A percentile compares a stretch with the other conserved stretches of the same genome.
phyloP scores from a whole-genome alignment of 2,329 filamentous ascomycete genomes.

The Fusarium miscanthi region DNA sequence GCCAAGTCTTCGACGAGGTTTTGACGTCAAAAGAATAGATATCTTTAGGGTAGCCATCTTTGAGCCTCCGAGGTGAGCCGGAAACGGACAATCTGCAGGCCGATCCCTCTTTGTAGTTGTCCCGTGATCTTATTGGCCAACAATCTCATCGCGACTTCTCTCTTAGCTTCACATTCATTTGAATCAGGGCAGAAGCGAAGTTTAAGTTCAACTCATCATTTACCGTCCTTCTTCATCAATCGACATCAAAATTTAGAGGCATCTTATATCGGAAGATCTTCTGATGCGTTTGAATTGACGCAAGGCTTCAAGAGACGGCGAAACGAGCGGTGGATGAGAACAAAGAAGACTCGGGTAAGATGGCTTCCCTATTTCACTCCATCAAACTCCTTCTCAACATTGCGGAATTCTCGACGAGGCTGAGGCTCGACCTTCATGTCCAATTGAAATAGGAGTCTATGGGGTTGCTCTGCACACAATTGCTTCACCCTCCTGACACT shows the following conservation, averaged over 20 bases:
- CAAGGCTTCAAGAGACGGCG: background rate
- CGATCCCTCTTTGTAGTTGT: constrained; percentile 6
- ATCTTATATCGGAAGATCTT: constrained; percentile 2
- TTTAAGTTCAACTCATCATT: constrained; percentile 29
- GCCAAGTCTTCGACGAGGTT: background rate
- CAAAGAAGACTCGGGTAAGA: constrained; percentile 27
- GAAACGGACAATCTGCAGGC: constrained; percentile 42
- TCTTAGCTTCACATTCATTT: constrained; percentile 36
- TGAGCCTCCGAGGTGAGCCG: background rate
- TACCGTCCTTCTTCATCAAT: constrained; percentile 2
- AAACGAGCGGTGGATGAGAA: constrained; percentile 25
- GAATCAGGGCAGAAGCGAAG: constrained; percentile 16
- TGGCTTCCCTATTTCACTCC: background rate
- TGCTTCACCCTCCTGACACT: background rate
- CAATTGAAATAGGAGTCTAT: background rate
- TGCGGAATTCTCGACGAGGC: no score
- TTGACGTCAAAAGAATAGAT: background rate
- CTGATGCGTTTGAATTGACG: background rate
- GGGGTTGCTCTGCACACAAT: background rate
- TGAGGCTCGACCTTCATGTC: no score
- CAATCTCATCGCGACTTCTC: constrained; percentile 34
- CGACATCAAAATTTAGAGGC: background rate
- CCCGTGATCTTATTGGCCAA: constrained; percentile 36
- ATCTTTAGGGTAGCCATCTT: constrained; percentile 21
- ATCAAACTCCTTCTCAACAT: background rate